Evolutionary conservation across 352 stramenopile species (phyloP), one percentile per base, ranked within the genome.

Genomic region (Phytophthora kernoviae): DNA sequence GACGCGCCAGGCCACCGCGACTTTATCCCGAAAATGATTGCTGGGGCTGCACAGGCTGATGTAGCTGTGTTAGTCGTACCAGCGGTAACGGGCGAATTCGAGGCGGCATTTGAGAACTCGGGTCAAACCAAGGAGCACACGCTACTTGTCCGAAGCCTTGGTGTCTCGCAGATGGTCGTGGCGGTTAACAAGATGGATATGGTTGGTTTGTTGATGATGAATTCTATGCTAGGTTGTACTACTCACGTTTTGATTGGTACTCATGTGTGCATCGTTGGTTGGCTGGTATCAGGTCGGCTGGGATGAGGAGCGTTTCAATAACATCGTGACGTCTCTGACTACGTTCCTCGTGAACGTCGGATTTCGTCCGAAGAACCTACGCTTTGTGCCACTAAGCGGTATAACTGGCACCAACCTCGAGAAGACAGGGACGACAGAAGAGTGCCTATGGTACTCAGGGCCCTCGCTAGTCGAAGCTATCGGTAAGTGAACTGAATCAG

Each of bases 101-200:
- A 99, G 65, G 90, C 91, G 1, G 96, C 93, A 27, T 98, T 99
- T 70, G 88, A 94, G 52, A 81, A 88, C 62, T 94, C 76, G n/a
- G 97, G 97, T 4, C 96, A 99, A 73, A 99, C 96, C n/a, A 98
- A 98, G 63, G 97, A 99, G 72, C 97, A 99, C 64, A 96, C 96
- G 18, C 62, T 98, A 40, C 83, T 99, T 24, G 92, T 98, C 33
- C 79, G 90, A 27, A 97, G 93, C 51, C 80, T 96, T 5, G 97
- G 97, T 15, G 94, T 99, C 26, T 92, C 87, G 8, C 94, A 98
- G 65, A 76, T 99, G 46, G 81, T 99, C 34, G 93, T 99, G 12
- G 96, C 94, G 0, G 78, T 99, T 36, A 99, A 99, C 77, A 99
- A 99, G 76, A 97, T 99, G 81, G 97, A 99, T 68, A 84, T 92